A percentile compares a stretch with the other conserved stretches of the same genome.
phyloP scores from a whole-genome alignment of 306 rosid genomes.

The Phaseolus lunatus region DNA sequence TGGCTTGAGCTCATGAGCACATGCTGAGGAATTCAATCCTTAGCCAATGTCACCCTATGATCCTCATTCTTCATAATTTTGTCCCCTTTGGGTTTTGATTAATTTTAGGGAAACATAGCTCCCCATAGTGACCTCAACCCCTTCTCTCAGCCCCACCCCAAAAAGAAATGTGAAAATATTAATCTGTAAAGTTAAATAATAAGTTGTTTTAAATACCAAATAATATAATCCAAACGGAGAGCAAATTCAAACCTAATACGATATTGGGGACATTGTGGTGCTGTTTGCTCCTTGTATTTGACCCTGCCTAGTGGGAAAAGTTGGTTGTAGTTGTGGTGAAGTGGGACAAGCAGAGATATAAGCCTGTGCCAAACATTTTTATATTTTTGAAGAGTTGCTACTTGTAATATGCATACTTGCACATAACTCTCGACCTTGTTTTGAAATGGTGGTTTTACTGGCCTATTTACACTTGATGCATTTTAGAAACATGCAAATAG shows the following conservation, averaged over 20 bases:
- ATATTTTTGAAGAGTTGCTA: neutral
- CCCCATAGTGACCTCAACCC: neutral
- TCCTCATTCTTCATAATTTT: conserved; percentile 22
- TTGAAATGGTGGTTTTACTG: conserved; percentile 12
- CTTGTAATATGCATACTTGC: neutral
- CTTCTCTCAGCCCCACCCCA: too few species aligned
- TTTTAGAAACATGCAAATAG: neutral
- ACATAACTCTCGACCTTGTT: conserved; percentile 2
- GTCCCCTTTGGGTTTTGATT: neutral
- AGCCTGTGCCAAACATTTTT: neutral
- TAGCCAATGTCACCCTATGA: conserved; percentile 6
- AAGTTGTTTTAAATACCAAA: too few species aligned
- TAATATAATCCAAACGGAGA: too few species aligned
- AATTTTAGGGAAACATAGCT: neutral
- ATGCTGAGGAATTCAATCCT: conserved; percentile 19
- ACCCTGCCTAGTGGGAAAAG: neutral
- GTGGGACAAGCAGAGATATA: neutral
- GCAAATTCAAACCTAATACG: neutral
- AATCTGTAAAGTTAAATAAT: too few species aligned
- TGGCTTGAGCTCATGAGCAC: conserved; percentile 23
- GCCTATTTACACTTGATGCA: conserved; percentile 8
- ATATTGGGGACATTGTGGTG: conserved; percentile 13
- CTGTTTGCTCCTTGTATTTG: neutral
- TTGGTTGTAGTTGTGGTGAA: neutral
- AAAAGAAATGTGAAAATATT: too few species aligned